These are phyloP conservation scores for Salix viminalis DNA, from an alignment of 345 rosid genomes.

Conservation along the genomic window DNA sequence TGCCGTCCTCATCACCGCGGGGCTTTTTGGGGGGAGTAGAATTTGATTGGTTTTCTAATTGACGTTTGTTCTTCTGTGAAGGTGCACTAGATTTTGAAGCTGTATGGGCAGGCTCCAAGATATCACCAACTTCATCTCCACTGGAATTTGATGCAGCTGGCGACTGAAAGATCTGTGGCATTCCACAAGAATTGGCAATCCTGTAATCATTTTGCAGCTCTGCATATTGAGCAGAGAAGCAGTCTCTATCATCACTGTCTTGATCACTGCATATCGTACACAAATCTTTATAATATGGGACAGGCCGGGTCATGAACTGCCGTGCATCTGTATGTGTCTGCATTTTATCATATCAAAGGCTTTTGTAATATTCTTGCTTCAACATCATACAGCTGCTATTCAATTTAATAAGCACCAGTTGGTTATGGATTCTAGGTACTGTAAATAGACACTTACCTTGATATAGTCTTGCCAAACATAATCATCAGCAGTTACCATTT, in stretches of 20 bases:
- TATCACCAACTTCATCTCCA: slow-evolving; percentile 40
- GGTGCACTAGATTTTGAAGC: slow-evolving; percentile 23
- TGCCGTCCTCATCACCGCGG: slow-evolving; percentile 24
- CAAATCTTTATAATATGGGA: slow-evolving; percentile 69
- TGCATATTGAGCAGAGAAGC: slow-evolving; percentile 48
- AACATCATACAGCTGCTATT: background rate
- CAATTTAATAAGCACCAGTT: background rate
- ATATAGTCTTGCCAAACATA: slow-evolving; percentile 80
- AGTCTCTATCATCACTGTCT: slow-evolving; percentile 37
- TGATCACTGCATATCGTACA: slow-evolving; percentile 54
- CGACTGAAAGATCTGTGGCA: slow-evolving; percentile 28
- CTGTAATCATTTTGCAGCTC: slow-evolving; percentile 42
- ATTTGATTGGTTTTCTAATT: slow-evolving; percentile 28
- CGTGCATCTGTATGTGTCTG: slow-evolving; percentile 68
- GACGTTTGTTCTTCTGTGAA: slow-evolving; percentile 43
- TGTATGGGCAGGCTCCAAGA: slow-evolving; percentile 14
- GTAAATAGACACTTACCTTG: slow-evolving; percentile 41
- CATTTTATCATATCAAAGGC: slow-evolving; percentile 15
- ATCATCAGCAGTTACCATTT: slow-evolving; percentile 85
- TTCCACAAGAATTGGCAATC: slow-evolving; percentile 23
- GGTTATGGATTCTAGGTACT: background rate
- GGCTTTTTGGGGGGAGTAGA: slow-evolving; percentile 31
- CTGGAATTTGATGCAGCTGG: slow-evolving; percentile 32
- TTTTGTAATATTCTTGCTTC: background rate
- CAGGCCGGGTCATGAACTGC: slow-evolving; percentile 75